Base-by-base conservation (phyloP, 2,329 filamentous ascomycete species). In the Pestalotiopsis sp. region DNA sequence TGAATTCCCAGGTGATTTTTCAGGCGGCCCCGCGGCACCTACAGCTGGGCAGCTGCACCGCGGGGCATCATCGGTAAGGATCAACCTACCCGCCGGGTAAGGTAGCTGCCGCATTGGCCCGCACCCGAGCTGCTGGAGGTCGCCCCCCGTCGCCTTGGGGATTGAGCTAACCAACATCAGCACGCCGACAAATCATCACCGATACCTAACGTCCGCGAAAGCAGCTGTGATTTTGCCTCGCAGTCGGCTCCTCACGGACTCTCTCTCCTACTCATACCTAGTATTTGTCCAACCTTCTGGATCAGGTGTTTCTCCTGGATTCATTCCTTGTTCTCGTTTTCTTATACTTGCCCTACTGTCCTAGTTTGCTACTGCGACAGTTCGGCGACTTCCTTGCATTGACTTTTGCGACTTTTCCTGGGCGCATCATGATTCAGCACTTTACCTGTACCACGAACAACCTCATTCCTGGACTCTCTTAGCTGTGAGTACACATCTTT, bases 401-500 rank as follows among this genome's bases (percentile, higher is more conserved):
- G 31, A 36, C 31, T 36, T 36, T 57, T 11, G 23, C 64, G 11
- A 57, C 20, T 57, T 25, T 69, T 71, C 64, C 38, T 20, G 20
- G 62, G 66, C 69, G 66, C 69, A 70, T 66, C 69, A 70, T 70
- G 69, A 68, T 68, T 56, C 62, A 70, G 66, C 31, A 66, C 14
- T 58, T 61, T 11, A 36, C 57, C 45, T 56, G 59, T 66, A 71
- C 75, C 74, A 70, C 73, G 70, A 74, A 76, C 71, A 71, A 74
- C 72, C 72, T 74, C 71, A 76, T 74, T 71, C 73, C 77, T 72
- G 78, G 73, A 76, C 78, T 77, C 70, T 81, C 75, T 75, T 83
- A 83, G 80, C 81, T 79, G 81, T 83, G 74, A 79, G 80, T 78
- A 38, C 27, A 14, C 66, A 58, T 68, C 65, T 59, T 69, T 1